phyloP scores from a whole-genome alignment of 2,329 filamentous ascomycete genomes.

The Fusarium sp. region DNA sequence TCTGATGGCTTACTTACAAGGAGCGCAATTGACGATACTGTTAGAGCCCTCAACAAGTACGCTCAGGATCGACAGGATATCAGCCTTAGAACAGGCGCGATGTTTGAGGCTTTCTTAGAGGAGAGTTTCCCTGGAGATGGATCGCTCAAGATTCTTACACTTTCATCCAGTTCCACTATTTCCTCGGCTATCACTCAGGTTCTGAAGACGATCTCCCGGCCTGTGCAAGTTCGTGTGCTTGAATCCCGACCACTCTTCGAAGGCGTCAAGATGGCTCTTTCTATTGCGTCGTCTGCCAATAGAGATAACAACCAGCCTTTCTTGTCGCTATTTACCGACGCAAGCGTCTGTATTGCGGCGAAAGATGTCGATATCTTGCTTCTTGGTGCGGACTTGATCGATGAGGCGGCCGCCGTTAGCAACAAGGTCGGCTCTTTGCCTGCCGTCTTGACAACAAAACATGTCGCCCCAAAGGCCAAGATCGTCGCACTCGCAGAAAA shows the following conservation, averaged over 20 bases:
- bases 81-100: constrained; percentile 46
- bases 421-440: constrained; percentile 74
- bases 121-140: constrained; percentile 30
- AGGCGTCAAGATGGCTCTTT: constrained; percentile 64
- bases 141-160: constrained; percentile 62
- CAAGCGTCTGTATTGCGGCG: constrained; percentile 64
- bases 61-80: constrained; percentile 37
- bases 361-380: constrained; percentile 64
- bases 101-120: constrained; percentile 49
- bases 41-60: constrained; percentile 32
- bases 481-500: constrained; percentile 66
- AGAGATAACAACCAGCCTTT: constrained; percentile 44
- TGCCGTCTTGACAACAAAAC: constrained; percentile 62
- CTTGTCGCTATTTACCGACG: constrained; percentile 66
- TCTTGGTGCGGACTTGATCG: constrained; percentile 71
- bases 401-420: constrained; percentile 64
- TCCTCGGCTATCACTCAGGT: constrained; percentile 56
- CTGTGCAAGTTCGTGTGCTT: constrained; percentile 66
- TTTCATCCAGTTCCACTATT: constrained; percentile 72
- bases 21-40: constrained; percentile 26
- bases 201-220: constrained; percentile 47
- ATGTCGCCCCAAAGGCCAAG: constrained; percentile 56
- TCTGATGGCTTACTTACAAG: constrained; percentile 1
- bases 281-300: constrained; percentile 54
- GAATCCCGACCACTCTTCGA: constrained; percentile 75